Conservation (phyloP, 345 rosid species). For the Hevea brasiliensis region DNA sequence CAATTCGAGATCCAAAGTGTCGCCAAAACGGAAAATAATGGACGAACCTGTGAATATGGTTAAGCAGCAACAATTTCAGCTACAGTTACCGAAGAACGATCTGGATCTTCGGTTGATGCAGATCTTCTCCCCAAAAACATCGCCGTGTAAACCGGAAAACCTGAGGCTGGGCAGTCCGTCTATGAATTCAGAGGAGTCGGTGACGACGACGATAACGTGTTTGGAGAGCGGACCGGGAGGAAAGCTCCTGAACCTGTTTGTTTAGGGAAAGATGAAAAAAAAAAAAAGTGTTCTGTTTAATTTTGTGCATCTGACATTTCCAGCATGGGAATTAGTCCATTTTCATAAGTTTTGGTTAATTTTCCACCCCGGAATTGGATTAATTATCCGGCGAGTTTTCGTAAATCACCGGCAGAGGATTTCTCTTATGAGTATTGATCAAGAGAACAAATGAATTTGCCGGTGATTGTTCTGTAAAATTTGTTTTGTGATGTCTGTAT, state of each 20-base stretch:
- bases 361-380: slow-evolving; percentile 25
- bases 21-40: slow-evolving; percentile 50
- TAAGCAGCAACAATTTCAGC: slow-evolving; percentile 16
- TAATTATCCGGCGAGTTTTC: slow-evolving; percentile 46
- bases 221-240: slow-evolving; percentile 48
- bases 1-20: slow-evolving; percentile 56
- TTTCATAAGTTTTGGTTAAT: not conserved
- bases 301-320: slow-evolving; percentile 29
- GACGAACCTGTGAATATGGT: slow-evolving; percentile 27
- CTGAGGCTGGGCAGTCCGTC: slow-evolving; percentile 66
- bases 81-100: slow-evolving; percentile 35
- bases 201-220: slow-evolving; percentile 53
- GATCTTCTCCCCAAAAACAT: slow-evolving; percentile 23
- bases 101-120: slow-evolving; percentile 69
- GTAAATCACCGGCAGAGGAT: slow-evolving; percentile 52
- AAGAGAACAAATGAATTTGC: slow-evolving; percentile 60
- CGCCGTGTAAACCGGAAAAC: slow-evolving; percentile 28
- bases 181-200: slow-evolving; percentile 89
- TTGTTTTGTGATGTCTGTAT: slow-evolving; percentile 9
- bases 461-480: slow-evolving; percentile 23
- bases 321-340: slow-evolving; percentile 13
- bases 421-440: slow-evolving; percentile 31
- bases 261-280: slow-evolving; percentile 23
- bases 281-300: slow-evolving; percentile 10
- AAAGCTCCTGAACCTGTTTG: slow-evolving; percentile 57